phyloP scores from a whole-genome alignment of 164 flowering plant genomes.

The Magnolia changhungtana region DNA sequence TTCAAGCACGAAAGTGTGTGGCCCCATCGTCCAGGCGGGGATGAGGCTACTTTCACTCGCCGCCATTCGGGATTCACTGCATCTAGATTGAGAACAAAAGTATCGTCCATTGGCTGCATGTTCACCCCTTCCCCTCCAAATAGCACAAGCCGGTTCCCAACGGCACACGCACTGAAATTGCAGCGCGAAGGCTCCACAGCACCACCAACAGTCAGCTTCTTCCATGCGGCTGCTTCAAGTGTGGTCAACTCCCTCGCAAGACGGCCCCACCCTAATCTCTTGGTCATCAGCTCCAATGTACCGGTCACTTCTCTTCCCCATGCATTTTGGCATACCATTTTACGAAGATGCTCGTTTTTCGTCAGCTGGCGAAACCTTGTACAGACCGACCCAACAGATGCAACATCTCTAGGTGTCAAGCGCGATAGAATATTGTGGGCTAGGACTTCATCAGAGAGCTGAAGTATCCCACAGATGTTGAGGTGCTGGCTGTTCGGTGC shows the following conservation, averaged over 20 bases:
- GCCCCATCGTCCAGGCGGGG: slow-evolving; percentile 96
- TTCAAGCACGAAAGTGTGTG: slow-evolving; percentile 77
- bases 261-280: slow-evolving; percentile 76
- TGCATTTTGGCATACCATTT: slow-evolving; percentile 85
- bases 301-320: slow-evolving; percentile 89
- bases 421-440: slow-evolving; percentile 79
- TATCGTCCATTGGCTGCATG: slow-evolving; percentile 93
- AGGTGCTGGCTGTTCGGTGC: slow-evolving; percentile 22
- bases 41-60: slow-evolving; percentile 58
- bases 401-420: slow-evolving; percentile 79
- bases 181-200: slow-evolving; percentile 83
- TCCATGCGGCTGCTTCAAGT: slow-evolving; percentile 88
- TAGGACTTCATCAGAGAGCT: slow-evolving; percentile 77
- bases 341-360: slow-evolving; percentile 76
- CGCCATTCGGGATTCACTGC: slow-evolving; percentile 69
- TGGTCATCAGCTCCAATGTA: slow-evolving; percentile 61
- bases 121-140: slow-evolving; percentile 91
- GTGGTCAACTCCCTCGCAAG: slow-evolving; percentile 80
- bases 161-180: slow-evolving; percentile 89
- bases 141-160: slow-evolving; percentile 72
- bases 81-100: slow-evolving; percentile 81
- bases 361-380: slow-evolving; percentile 65
- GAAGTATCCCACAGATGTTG: slow-evolving; percentile 60
- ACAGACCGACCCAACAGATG: slow-evolving; percentile 83
- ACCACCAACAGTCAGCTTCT: slow-evolving; percentile 74